Base-by-base conservation (phyloP, 805 yeast genomes). In the Saccharomycopsis sp. region DNA sequence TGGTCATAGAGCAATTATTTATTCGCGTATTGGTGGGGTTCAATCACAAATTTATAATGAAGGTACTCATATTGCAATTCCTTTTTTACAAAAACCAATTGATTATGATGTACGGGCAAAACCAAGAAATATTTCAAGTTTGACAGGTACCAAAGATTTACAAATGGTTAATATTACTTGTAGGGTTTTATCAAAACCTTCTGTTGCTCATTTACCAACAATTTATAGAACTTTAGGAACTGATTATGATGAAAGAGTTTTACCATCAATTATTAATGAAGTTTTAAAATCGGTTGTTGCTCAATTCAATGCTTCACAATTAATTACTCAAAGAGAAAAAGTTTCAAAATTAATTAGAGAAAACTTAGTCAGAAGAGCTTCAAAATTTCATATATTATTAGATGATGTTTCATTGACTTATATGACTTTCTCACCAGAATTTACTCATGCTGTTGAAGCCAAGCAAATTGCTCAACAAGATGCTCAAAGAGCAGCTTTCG, bases 141-240 rank as follows among this genome's bases (percentile, higher is more conserved):
- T 94, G 58, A 93, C 98, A 1, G 98, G 98, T 54, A 93, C 98
- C 19, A 93, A 93, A 68, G 98, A 93, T 67, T 74, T 93, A 61
- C 98, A 93, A 70, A 93, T 93, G 98, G 98, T 93, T 40, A 93
- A 88, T 65, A 90, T 93, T 60, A 90, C 97, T n/a, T 93, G 98
- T 65, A 82, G 98, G 70, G 98, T 93, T 21, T 75, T 93, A 56
- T 83, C 94, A 45, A 81, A 89, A 62, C 98, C 98, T 0, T 82
- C 84, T 46, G 74, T 87, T 23, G 63, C 65, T 42, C 78, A 87
- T 42, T 72, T 93, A 54, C 96, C 97, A 21, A 72, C 71, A 9
- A 85, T 93, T 53, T 93, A 77, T 69, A 80, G 97, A 60, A 93
- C 98, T 1, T 71, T 93, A 55, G 98, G 98, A 42, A 73, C 72